These are phyloP conservation scores for Candida broadrunensis DNA, from an alignment of 805 yeast genomes.

Conservation along the genomic window DNA sequence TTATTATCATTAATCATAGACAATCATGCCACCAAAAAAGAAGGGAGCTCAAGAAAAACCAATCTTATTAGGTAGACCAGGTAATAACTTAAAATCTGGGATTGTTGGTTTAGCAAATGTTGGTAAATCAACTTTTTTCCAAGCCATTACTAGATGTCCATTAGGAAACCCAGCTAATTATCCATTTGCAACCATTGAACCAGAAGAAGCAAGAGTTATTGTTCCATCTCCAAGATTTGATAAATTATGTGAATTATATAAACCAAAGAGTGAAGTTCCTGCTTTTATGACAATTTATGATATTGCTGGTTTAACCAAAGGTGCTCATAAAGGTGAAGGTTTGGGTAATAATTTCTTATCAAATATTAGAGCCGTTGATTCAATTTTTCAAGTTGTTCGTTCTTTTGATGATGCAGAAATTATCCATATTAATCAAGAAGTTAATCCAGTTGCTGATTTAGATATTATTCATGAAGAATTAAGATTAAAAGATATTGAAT, in stretches of 20 bases:
- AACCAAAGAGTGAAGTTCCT: slow-evolving; percentile 83
- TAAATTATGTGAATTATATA: slow-evolving; percentile 66
- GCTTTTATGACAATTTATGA: slow-evolving; percentile 92
- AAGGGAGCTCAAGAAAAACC: slow-evolving; percentile 63
- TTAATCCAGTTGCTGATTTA: slow-evolving; percentile 91
- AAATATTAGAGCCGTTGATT: slow-evolving; percentile 96
- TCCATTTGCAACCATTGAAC: slow-evolving; percentile 97
- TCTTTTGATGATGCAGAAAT: slow-evolving; percentile 98
- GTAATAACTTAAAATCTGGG: slow-evolving; percentile 53
- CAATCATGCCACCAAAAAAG: slow-evolving; percentile 73
- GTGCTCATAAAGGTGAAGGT: slow-evolving; percentile 96
- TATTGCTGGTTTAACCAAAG: slow-evolving; percentile 97
- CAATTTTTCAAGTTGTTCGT: slow-evolving; percentile 95
- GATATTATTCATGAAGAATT: slow-evolving; percentile 89
- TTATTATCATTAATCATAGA: no score
- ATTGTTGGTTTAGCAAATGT: slow-evolving; percentile 95
- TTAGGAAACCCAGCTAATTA: slow-evolving; percentile 97
- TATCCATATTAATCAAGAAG: slow-evolving; percentile 90
- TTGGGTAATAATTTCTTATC: slow-evolving; percentile 96
- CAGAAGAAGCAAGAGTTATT: slow-evolving; percentile 94
- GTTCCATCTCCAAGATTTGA: slow-evolving; percentile 92
- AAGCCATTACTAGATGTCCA: slow-evolving; percentile 90
- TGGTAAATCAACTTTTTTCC: slow-evolving; percentile 97
- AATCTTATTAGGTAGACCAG: slow-evolving; percentile 78
- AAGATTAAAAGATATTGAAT: slow-evolving; percentile 95